Conservation (phyloP, 2,329 filamentous ascomycete species). For the Microdochium paspali region DNA sequence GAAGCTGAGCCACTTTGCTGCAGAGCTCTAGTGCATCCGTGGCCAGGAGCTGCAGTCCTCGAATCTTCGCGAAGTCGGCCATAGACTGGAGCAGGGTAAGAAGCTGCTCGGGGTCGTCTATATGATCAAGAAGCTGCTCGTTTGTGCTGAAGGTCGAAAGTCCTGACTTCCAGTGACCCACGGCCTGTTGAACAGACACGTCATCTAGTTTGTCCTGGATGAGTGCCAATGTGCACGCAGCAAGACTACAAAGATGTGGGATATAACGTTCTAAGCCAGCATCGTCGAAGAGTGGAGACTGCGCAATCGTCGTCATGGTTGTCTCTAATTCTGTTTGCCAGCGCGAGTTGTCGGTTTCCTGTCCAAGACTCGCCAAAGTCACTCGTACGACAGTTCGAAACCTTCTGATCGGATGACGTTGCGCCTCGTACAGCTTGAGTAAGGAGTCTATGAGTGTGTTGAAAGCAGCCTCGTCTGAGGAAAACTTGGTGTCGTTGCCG, state of each 20-base stretch:
- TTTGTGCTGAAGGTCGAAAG: conserved; percentile 26
- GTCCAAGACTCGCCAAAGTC: conserved; percentile 37
- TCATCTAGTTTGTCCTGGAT: conserved; percentile 26
- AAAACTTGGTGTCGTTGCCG: conserved; percentile 20
- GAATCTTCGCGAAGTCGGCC: conserved; percentile 40
- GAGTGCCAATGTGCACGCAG: conserved; percentile 33
- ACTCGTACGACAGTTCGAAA: conserved; percentile 41
- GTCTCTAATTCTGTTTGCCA: conserved; percentile 29
- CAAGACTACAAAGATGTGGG: conserved; percentile 36
- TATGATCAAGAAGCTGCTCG: conserved; percentile 28
- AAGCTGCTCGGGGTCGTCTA: conserved; percentile 41
- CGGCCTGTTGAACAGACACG: conserved; percentile 19
- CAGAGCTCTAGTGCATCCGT: conserved; percentile 37
- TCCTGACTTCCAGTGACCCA: conserved; percentile 35
- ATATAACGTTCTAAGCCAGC: conserved; percentile 31
- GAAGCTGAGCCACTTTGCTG: conserved; percentile 28
- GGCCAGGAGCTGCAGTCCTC: conserved; percentile 36
- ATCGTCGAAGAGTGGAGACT: conserved; percentile 33
- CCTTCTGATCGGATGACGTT: conserved; percentile 41
- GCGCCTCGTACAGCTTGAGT: conserved; percentile 37
- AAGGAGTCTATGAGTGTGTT: conserved; percentile 37
- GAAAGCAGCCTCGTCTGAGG: conserved; percentile 24
- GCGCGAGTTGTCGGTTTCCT: conserved; percentile 25
- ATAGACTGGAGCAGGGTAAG: conserved; percentile 40
- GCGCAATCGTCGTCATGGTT: conserved; percentile 23